Conservation (phyloP, 768 basidiomycete species). For the Suillus subaureus region DNA sequence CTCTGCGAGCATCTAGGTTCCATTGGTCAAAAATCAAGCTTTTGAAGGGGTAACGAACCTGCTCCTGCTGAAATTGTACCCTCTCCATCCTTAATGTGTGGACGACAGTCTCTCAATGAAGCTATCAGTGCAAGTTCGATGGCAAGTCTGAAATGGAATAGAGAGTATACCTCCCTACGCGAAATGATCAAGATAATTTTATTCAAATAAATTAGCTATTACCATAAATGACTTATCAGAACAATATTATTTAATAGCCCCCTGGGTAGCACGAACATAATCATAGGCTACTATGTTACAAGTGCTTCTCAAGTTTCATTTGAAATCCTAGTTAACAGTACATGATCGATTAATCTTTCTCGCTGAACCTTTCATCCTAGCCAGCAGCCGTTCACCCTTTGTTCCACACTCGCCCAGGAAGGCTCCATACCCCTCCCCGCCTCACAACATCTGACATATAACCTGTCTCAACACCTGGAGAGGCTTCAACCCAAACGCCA, state of each 20-base stretch:
- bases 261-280: background rate
- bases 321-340: background rate
- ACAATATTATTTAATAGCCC: background rate
- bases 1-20: constrained; percentile 85
- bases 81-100: constrained; percentile 69
- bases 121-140: background rate
- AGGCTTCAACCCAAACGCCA: constrained; percentile 26
- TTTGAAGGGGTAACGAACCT: constrained; percentile 44
- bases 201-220: background rate
- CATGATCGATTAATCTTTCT: too few species aligned
- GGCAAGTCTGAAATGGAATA: background rate
- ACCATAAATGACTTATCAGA: background rate
- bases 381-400: background rate
- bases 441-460: constrained; percentile 71
- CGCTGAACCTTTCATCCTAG: background rate
- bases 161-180: background rate
- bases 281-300: too few species aligned
- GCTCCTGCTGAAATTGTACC: constrained; percentile 93
- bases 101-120: background rate
- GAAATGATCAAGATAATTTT: background rate
- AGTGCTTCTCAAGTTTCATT: background rate
- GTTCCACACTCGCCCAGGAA: constrained; percentile 67
- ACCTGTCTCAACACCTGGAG: constrained; percentile 50
- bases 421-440: constrained; percentile 68
- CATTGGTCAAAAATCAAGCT: background rate